Conservation (phyloP, 345 rosid genomes). For the sweet orange (Citrus sinensis) region DVS_A1.0 CM039169.1:21440001-21440500, state of each 20-base stretch:
- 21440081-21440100: conserved; percentile 39
- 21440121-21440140: neutral
- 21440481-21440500: neutral
- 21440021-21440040: conserved; percentile 89
- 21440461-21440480: neutral
- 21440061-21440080: conserved; percentile 62
- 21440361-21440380: too few relatives aligned
- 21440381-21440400: too few relatives aligned
- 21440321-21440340: too few relatives aligned
- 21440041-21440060: conserved; percentile 87
- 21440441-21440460: too few relatives aligned
- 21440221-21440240: neutral
- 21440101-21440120: neutral
- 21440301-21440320: too few relatives aligned
- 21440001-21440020: conserved; percentile 89
- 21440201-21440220: neutral
- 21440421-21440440: neutral
- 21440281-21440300: too few relatives aligned
- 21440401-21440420: too few relatives aligned
- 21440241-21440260: neutral
- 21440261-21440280: neutral
- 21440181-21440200: neutral
- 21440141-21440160: neutral
- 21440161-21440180: neutral
- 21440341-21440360: too few relatives aligned